These are phyloP conservation scores for Diaporthe capsici DNA, from an alignment of 2,329 filamentous ascomycete genomes.

Conservation along the genomic window DNA sequence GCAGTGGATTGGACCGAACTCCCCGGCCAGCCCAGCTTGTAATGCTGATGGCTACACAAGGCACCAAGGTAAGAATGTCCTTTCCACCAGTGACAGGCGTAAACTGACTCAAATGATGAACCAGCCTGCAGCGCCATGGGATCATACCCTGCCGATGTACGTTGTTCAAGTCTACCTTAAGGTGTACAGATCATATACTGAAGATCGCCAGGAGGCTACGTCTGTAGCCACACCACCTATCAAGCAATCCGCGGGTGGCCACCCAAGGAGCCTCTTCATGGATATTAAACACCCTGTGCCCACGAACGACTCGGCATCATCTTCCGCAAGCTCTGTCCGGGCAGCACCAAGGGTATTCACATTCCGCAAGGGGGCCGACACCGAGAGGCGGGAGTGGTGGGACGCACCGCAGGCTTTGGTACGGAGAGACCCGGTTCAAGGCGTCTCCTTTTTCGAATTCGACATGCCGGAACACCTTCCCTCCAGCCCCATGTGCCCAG, in stretches of 20 bases:
- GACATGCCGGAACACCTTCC: conserved; percentile 66
- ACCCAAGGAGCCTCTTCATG: conserved; percentile 29
- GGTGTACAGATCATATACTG: background rate
- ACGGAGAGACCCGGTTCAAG: conserved; percentile 43
- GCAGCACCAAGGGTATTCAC: background rate
- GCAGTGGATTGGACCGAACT: background rate
- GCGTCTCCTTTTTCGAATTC: conserved; percentile 57
- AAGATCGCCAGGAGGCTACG: conserved; percentile 19
- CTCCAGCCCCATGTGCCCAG: conserved; percentile 65
- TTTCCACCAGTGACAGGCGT: background rate
- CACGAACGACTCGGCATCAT: conserved; percentile 9
- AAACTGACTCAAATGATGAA: conserved; percentile 10
- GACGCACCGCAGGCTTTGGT: conserved; percentile 46
- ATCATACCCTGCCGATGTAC: conserved; percentile 39
- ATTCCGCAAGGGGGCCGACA: background rate
- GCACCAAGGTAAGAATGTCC: background rate
- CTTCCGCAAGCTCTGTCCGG: conserved; percentile 13
- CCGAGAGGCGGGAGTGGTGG: conserved; percentile 50
- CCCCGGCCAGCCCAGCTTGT: background rate
- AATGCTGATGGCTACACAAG: background rate
- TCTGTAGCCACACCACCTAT: conserved; percentile 22
- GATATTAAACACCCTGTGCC: conserved; percentile 11
- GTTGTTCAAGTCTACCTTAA: background rate
- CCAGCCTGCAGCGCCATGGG: conserved; percentile 3
- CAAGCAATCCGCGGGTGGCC: conserved; percentile 9